These are phyloP conservation scores for Pterocarpus macrocarpus DNA, from an alignment of 306 rosid species.

Conservation along the genomic window DNA sequence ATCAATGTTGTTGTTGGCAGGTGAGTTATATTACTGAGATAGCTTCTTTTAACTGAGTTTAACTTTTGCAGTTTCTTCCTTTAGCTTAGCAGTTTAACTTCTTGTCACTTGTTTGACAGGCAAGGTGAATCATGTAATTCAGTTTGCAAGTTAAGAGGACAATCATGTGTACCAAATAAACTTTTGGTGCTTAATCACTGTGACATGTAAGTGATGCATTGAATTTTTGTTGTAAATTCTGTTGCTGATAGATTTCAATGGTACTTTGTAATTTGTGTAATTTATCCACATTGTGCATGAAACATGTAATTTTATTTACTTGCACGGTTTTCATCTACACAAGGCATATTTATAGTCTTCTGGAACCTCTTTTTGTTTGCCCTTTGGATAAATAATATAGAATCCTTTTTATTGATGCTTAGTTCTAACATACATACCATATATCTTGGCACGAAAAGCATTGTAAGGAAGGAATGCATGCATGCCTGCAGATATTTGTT, in stretches of 20 bases:
- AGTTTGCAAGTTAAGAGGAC: slow-evolving; percentile 88
- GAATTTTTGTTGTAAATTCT: slow-evolving; percentile 25
- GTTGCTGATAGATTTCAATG: slow-evolving; percentile 34
- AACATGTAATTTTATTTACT: slow-evolving; percentile 13
- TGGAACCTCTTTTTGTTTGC: not conserved
- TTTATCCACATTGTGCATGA: slow-evolving; percentile 25
- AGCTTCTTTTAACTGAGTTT: slow-evolving; percentile 18
- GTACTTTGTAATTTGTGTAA: slow-evolving; percentile 29
- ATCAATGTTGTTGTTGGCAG: slow-evolving; percentile 87
- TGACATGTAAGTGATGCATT: slow-evolving; percentile 74
- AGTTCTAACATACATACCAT: slow-evolving; percentile 6
- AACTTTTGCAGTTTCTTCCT: slow-evolving; percentile 42
- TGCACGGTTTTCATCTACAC: slow-evolving; percentile 7
- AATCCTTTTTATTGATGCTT: slow-evolving; percentile 25
- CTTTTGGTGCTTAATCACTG: slow-evolving; percentile 85
- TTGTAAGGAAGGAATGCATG: slow-evolving; percentile 33
- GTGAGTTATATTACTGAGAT: slow-evolving; percentile 52
- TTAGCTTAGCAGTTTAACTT: slow-evolving; percentile 49
- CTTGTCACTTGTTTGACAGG: slow-evolving; percentile 61
- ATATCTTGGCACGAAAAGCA: slow-evolving; percentile 25
- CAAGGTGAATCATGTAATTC: slow-evolving; percentile 90
- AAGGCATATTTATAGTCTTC: slow-evolving; percentile 3
- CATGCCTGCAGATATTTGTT: slow-evolving; percentile 35
- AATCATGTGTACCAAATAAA: slow-evolving; percentile 89
- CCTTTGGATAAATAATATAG: slow-evolving; percentile 29